Evolutionary conservation across 768 basidiomycete species (phyloP).

Genomic region (Mycena maculata): DNA sequence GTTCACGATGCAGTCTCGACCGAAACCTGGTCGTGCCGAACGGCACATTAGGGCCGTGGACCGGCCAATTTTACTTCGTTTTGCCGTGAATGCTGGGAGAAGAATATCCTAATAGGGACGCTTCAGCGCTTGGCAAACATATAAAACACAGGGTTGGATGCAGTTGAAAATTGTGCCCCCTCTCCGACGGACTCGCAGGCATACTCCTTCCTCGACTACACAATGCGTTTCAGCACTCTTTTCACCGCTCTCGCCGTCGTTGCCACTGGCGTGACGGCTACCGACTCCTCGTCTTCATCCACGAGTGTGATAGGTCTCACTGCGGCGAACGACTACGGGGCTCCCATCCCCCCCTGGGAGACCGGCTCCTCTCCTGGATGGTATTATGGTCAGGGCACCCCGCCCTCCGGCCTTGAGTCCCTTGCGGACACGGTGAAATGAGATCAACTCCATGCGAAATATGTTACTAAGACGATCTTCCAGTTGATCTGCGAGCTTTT

Average conservation of each 20-base stretch:
- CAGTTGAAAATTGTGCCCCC: constrained; percentile 22
- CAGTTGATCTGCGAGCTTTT: constrained; percentile 40
- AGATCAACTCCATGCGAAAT: not conserved
- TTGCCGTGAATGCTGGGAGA: constrained; percentile 3
- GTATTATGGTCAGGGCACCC: constrained; percentile 53
- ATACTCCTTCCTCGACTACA: not conserved
- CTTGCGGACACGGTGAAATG: constrained; percentile 33
- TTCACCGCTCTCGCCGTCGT: constrained; percentile 32
- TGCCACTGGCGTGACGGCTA: constrained; percentile 37
- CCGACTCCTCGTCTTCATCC: constrained; percentile 28
- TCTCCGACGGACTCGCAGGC: not conserved
- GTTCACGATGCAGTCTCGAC: constrained; percentile 7
- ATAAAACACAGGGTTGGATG: constrained; percentile 9
- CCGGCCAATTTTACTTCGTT: not conserved
- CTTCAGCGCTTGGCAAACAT: constrained; percentile 2
- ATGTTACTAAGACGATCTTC: constrained; percentile 5
- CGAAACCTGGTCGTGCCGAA: constrained; percentile 4
- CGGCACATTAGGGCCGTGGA: not conserved
- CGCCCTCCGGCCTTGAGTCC: constrained; percentile 45
- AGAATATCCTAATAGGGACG: constrained; percentile 10
- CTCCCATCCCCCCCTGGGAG: constrained; percentile 54
- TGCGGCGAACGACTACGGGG: constrained; percentile 48
- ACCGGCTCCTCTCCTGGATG: constrained; percentile 51
- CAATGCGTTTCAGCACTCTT: constrained; percentile 24
- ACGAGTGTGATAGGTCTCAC: constrained; percentile 41